Conservation (phyloP, 345 rosid species). For the Boechera stricta region DNA sequence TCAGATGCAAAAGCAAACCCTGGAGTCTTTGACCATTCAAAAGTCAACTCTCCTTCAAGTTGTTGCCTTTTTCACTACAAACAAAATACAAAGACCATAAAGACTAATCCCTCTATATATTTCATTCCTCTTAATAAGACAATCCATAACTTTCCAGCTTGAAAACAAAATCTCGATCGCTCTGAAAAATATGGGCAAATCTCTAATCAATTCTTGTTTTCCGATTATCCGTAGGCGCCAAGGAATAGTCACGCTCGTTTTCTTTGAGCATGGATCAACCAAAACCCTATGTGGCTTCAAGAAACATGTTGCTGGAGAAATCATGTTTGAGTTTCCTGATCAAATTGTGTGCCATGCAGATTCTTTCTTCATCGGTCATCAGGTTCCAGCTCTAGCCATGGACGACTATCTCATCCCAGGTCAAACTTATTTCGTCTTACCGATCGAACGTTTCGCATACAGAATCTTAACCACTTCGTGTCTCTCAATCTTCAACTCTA, state of each 20-base stretch:
- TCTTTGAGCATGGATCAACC: slow-evolving; percentile 62
- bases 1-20: slow-evolving; percentile 23
- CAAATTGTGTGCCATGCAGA: slow-evolving; percentile 82
- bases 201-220: slow-evolving; percentile 36
- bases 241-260: slow-evolving; percentile 56
- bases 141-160: slow-evolving; percentile 30
- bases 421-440: slow-evolving; percentile 81
- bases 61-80: slow-evolving; percentile 29
- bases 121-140: slow-evolving; percentile 31
- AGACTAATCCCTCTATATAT: slow-evolving; percentile 24
- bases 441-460: slow-evolving; percentile 66
- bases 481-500: slow-evolving; percentile 61
- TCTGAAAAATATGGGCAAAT: slow-evolving; percentile 54
- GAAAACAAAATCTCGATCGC: background rate
- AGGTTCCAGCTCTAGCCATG: slow-evolving; percentile 67
- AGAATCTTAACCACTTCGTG: slow-evolving; percentile 60
- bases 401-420: slow-evolving; percentile 71
- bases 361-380: slow-evolving; percentile 89
- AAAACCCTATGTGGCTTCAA: slow-evolving; percentile 50
- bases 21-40: slow-evolving; percentile 39
- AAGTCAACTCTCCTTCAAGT: slow-evolving; percentile 48
- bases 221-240: slow-evolving; percentile 29
- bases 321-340: slow-evolving; percentile 91
- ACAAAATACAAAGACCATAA: slow-evolving; percentile 38
- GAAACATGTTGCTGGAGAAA: slow-evolving; percentile 82